Conservation (phyloP, 1,139 yeast genomes). For the Candida tunisiensis region DNA sequence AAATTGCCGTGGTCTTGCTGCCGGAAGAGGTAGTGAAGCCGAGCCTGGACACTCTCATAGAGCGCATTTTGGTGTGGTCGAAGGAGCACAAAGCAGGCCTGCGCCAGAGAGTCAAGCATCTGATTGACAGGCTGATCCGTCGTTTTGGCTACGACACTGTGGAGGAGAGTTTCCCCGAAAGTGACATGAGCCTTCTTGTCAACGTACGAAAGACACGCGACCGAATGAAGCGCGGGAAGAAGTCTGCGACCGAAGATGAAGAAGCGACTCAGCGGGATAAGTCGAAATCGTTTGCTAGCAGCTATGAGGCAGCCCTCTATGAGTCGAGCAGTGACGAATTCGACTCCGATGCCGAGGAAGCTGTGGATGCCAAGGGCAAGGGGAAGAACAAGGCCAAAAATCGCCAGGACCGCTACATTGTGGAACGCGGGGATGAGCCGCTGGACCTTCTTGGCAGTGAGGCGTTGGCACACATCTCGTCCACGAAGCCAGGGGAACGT, state of each 20-base stretch:
- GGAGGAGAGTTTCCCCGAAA: conserved; percentile 75
- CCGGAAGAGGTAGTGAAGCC: conserved; percentile 66
- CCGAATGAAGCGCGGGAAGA: conserved; percentile 63
- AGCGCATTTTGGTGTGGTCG: conserved; percentile 76
- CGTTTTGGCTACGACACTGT: conserved; percentile 74
- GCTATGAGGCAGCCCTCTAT: conserved; percentile 65
- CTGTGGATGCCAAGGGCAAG: conserved; percentile 15
- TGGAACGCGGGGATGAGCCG: conserved; percentile 71
- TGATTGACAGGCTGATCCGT: conserved; percentile 78
- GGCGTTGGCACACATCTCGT: conserved; percentile 73
- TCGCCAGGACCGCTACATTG: conserved; percentile 34
- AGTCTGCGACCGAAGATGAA: conserved; percentile 17
- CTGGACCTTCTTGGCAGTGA: conserved; percentile 76
- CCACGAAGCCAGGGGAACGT: conserved; percentile 52
- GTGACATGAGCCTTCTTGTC: conserved; percentile 62
- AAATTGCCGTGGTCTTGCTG: conserved; percentile 71
- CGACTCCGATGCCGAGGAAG: conserved; percentile 23
- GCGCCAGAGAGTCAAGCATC: conserved; percentile 82
- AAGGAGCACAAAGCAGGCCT: conserved; percentile 94
- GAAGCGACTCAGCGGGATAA: conserved; percentile 14
- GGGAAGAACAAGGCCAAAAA: conserved; percentile 10
- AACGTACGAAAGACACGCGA: conserved; percentile 78
- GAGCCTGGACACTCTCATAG: conserved; percentile 47
- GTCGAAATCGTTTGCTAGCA: conserved; percentile 43
- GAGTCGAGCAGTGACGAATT: conserved; percentile 23